phyloP scores from a whole-genome alignment of 768 basidiomycete genomes.

The Trametes cubensis region DNA sequence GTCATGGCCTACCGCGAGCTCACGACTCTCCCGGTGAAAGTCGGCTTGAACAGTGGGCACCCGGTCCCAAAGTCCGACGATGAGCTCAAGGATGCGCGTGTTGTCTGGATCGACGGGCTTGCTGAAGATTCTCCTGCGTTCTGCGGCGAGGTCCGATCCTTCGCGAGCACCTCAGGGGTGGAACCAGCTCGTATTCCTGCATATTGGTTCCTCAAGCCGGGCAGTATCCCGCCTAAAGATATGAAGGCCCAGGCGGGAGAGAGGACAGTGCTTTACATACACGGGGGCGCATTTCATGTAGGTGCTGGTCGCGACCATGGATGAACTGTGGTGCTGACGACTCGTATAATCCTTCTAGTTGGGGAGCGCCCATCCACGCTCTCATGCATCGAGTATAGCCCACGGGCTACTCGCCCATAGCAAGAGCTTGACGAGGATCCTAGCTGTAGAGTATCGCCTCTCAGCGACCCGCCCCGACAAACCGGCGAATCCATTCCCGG shows the following conservation, averaged over 20 bases:
- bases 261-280: constrained; percentile 18
- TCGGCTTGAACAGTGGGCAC: background rate
- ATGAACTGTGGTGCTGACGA: background rate
- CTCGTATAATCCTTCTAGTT: background rate
- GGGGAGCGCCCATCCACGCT: constrained; percentile 19
- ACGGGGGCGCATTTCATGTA: constrained; percentile 22
- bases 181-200: constrained; percentile 21
- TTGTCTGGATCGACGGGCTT: constrained; percentile 40
- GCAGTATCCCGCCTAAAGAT: background rate
- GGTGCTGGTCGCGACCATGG: background rate
- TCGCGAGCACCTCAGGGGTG: constrained; percentile 18
- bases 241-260: constrained; percentile 10
- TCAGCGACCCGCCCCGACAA: constrained; percentile 30
- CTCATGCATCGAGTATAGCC: constrained; percentile 4
- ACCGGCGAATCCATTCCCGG: constrained; percentile 49
- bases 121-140: constrained; percentile 31
- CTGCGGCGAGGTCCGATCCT: constrained; percentile 23
- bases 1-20: constrained; percentile 7
- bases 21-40: background rate
- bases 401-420: constrained; percentile 23
- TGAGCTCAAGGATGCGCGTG: constrained; percentile 10
- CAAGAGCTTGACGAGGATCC: constrained; percentile 32
- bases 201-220: constrained; percentile 25
- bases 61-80: constrained; percentile 1
- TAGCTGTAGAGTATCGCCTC: constrained; percentile 55